Percentiles rank a stretch among this genome's conserved stretches.
Conservation (phyloP, 148 eudicot genomes). For the Rhododendron kiyosumense region DNA sequence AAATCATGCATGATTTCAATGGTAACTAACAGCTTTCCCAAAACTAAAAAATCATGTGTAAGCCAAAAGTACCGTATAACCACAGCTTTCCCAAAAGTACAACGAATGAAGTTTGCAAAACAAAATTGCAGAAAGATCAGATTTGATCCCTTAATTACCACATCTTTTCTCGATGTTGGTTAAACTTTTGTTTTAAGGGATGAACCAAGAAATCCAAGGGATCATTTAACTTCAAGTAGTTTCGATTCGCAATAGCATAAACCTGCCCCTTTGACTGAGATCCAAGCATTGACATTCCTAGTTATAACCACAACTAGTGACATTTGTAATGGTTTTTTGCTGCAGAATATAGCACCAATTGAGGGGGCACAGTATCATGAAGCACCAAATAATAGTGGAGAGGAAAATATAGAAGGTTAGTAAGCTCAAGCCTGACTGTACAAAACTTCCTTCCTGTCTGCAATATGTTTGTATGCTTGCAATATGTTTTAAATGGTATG, state of each 20-base stretch:
- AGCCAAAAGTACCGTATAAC: background rate
- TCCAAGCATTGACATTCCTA: background rate
- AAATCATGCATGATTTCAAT: background rate
- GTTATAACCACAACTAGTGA: background rate
- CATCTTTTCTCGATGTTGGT: background rate
- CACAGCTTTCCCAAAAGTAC: background rate
- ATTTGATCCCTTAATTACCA: background rate
- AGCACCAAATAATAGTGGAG: constrained; percentile 11
- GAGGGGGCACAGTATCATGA: constrained; percentile 16
- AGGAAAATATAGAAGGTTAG: constrained; percentile 20
- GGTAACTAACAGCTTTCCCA: background rate
- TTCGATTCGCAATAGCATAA: background rate
- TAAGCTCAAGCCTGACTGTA: background rate
- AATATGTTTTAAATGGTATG: background rate
- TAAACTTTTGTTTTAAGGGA: background rate
- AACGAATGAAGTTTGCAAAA: background rate
- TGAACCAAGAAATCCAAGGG: background rate
- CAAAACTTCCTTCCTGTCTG: background rate
- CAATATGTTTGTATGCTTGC: background rate
- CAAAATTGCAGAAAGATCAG: background rate
- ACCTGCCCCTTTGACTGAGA: background rate
- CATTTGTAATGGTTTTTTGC: background rate
- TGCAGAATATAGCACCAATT: constrained; percentile 19
- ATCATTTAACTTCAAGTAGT: background rate
- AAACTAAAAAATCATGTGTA: background rate